Percentiles rank a stretch among this genome's conserved stretches.
These are phyloP conservation scores for Jaltomata sinuosa DNA, from an alignment of 257 asterid genomes.

Conservation along the genomic window DNA sequence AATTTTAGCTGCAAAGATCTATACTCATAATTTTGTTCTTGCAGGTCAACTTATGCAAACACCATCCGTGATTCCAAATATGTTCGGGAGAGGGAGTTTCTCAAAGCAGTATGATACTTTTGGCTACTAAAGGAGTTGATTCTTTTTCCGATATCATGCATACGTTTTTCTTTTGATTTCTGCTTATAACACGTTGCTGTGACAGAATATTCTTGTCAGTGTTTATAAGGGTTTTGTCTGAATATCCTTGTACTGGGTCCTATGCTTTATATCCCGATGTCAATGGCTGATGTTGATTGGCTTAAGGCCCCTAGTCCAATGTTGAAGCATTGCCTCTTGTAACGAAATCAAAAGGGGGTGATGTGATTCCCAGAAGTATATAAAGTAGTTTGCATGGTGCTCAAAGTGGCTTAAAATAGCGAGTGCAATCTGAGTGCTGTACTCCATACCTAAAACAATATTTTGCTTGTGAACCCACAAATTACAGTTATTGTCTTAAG, in stretches of 20 bases:
- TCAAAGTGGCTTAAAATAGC: not conserved
- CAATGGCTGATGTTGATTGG: not conserved
- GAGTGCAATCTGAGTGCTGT: not conserved
- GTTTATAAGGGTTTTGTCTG: not conserved
- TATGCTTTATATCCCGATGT: not conserved
- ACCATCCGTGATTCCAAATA: constrained; percentile 88
- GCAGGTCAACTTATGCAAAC: constrained; percentile 95
- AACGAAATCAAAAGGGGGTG: not conserved
- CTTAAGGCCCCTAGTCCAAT: not conserved
- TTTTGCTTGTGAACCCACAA: not conserved
- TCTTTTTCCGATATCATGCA: not conserved
- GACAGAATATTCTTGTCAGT: not conserved
- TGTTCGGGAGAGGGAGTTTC: constrained; percentile 86
- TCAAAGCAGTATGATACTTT: constrained; percentile 55
- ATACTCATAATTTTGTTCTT: constrained; percentile 3
- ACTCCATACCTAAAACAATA: not conserved
- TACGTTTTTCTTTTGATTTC: not conserved
- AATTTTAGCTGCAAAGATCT: not conserved
- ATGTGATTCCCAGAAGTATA: not conserved
- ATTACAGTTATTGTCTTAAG: not conserved
- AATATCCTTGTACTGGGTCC: not conserved
- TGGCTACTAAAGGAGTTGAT: not conserved
- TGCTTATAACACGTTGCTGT: not conserved
- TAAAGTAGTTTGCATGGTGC: not conserved
- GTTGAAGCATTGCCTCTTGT: not conserved